A percentile compares a stretch with the other conserved stretches of the same genome.
These are phyloP conservation scores for Forsythia viridissima DNA, from an alignment of 257 asterid genomes.

Conservation along the genomic window DNA sequence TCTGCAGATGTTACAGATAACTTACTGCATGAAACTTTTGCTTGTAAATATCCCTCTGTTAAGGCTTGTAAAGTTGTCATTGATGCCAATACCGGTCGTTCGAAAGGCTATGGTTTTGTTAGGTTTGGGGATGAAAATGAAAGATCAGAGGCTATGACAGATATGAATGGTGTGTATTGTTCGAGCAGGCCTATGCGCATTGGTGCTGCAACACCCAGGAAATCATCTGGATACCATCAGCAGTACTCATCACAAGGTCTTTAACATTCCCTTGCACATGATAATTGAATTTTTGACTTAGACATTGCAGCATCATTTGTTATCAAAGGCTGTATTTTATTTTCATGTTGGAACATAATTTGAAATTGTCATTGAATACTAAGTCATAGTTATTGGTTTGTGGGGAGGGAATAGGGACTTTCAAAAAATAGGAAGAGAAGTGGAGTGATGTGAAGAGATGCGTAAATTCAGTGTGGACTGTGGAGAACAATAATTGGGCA, in stretches of 20 bases:
- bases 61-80: slow-evolving; percentile 91
- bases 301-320: no score
- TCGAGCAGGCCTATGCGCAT: slow-evolving; percentile 92
- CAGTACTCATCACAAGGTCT: slow-evolving; percentile 78
- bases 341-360: no score
- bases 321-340: no score
- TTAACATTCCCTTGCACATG: neutral
- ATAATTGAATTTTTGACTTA: slow-evolving; percentile 1
- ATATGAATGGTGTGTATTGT: slow-evolving; percentile 85
- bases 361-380: no score
- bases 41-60: slow-evolving; percentile 72
- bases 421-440: no score
- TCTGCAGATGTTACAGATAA: slow-evolving; percentile 92
- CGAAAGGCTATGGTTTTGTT: slow-evolving; percentile 92
- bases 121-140: slow-evolving; percentile 93
- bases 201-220: slow-evolving; percentile 89
- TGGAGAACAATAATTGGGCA: no score
- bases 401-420: no score
- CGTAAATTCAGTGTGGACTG: no score
- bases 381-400: no score
- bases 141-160: slow-evolving; percentile 80
- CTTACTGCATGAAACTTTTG: slow-evolving; percentile 75
- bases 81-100: slow-evolving; percentile 85
- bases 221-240: slow-evolving; percentile 70
- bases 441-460: no score